A percentile compares a stretch with the other conserved stretches of the same genome.
These are phyloP conservation scores for Pecoramyces ruminantium DNA, from an alignment of 192 early-diverging fungal genomes.

Conservation along the genomic window DNA sequence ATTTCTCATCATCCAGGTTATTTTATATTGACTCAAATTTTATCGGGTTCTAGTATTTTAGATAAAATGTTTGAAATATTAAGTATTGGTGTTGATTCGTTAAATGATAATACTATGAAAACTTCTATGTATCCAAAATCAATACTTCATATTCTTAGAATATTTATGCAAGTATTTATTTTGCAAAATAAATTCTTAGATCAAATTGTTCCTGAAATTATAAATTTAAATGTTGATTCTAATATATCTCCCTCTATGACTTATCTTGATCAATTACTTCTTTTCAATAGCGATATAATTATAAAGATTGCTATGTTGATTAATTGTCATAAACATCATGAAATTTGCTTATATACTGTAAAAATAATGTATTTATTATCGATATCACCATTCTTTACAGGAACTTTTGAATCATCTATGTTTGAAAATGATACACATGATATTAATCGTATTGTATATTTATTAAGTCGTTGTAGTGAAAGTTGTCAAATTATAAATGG, in stretches of 20 bases:
- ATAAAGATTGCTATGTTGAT: slow-evolving; percentile 56
- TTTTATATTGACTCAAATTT: slow-evolving; percentile 53
- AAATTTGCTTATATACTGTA: slow-evolving; percentile 53
- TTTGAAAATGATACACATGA: slow-evolving; percentile 21
- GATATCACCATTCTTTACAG: slow-evolving; percentile 46
- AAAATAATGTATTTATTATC: slow-evolving; percentile 55
- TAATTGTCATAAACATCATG: slow-evolving; percentile 43
- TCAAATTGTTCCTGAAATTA: slow-evolving; percentile 34
- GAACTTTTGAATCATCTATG: slow-evolving; percentile 1
- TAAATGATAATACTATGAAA: slow-evolving; percentile 23
- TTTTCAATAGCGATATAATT: slow-evolving; percentile 46
- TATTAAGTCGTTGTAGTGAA: slow-evolving; percentile 42
- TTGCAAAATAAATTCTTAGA: slow-evolving; percentile 59
- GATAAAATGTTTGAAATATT: slow-evolving; percentile 55
- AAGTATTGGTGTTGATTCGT: slow-evolving; percentile 30
- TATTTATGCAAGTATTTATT: slow-evolving; percentile 46
- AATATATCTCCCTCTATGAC: slow-evolving; percentile 34
- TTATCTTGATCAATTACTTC: slow-evolving; percentile 62
- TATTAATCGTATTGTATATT: slow-evolving; percentile 54
- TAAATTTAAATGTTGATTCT: slow-evolving; percentile 15
- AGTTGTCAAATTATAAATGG: slow-evolving; percentile 56
- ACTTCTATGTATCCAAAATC: slow-evolving; percentile 10
- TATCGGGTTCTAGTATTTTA: slow-evolving; percentile 55
- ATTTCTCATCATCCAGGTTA: slow-evolving; percentile 57
- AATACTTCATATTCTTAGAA: slow-evolving; percentile 28